phyloP scores from a whole-genome alignment of 1,139 yeast genomes.

The Lodderomyces margitis region DNA sequence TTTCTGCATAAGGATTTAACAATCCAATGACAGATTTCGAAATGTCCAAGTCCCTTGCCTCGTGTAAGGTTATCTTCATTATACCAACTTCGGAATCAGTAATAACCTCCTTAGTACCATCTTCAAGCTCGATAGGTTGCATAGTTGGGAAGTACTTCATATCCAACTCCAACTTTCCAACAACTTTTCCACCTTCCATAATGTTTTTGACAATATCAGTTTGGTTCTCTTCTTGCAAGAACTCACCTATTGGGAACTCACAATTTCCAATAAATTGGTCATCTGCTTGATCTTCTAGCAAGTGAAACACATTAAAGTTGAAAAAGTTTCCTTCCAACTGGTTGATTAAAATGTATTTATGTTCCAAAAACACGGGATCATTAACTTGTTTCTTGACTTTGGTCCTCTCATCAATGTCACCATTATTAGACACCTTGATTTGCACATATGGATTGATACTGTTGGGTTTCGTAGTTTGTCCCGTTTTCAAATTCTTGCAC shows the following conservation, averaged over 20 bases:
- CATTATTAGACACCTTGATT: constrained; percentile 44
- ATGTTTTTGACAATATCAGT: constrained; percentile 34
- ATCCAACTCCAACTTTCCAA: constrained; percentile 61
- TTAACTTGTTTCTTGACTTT: constrained; percentile 54
- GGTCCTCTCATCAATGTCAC: constrained; percentile 48
- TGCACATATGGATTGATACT: constrained; percentile 62
- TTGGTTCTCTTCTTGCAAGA: constrained; percentile 52
- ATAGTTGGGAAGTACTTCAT: constrained; percentile 63
- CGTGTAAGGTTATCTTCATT: constrained; percentile 66
- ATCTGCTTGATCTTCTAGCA: constrained; percentile 49
- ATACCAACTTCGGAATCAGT: constrained; percentile 68
- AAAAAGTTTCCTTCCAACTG: constrained; percentile 56
- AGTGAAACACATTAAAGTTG: constrained; percentile 52
- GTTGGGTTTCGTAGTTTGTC: constrained; percentile 38
- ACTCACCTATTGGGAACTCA: constrained; percentile 54
- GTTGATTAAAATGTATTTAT: constrained; percentile 57
- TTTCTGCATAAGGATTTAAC: constrained; percentile 69
- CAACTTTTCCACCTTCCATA: constrained; percentile 53
- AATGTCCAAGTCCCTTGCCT: constrained; percentile 69
- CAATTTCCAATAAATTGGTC: constrained; percentile 57
- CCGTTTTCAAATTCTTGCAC: constrained; percentile 47
- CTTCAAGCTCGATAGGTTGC: constrained; percentile 44
- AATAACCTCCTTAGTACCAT: constrained; percentile 48
- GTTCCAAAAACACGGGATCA: constrained; percentile 65
- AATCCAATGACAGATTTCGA: constrained; percentile 65